A percentile compares a stretch with the other conserved stretches of the same genome.
These are phyloP conservation scores for Cucurbita ficifolia DNA, from an alignment of 306 rosid genomes.

Conservation along the genomic window DNA sequence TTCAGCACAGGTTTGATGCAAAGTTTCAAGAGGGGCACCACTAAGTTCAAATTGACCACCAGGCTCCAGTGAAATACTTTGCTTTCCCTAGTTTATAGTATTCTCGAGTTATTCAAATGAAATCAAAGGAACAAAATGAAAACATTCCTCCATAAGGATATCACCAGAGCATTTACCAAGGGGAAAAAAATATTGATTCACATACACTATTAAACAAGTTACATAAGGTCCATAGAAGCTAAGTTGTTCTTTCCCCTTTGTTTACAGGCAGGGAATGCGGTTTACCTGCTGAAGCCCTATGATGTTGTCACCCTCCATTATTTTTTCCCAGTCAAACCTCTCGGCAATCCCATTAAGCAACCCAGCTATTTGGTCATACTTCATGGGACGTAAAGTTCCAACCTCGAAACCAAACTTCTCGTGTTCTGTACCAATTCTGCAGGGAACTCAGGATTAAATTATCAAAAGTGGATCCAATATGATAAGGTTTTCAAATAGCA, in stretches of 20 bases:
- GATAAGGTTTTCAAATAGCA: neutral
- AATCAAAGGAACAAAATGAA: neutral
- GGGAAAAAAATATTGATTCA: neutral
- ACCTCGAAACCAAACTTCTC: slow-evolving; percentile 95
- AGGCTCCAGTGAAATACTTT: slow-evolving; percentile 93
- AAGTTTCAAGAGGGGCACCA: slow-evolving; percentile 94
- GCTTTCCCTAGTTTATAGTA: slow-evolving; percentile 63
- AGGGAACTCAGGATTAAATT: neutral
- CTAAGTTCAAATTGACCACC: slow-evolving; percentile 99
- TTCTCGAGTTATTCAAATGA: neutral
- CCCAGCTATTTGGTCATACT: slow-evolving; percentile 75
- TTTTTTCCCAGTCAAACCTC: slow-evolving; percentile 93
- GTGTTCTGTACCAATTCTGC: slow-evolving; percentile 97
- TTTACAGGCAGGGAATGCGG: neutral
- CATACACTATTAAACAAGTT: neutral
- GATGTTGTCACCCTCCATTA: slow-evolving; percentile 77
- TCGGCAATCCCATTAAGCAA: slow-evolving; percentile 70
- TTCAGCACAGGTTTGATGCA: slow-evolving; percentile 99
- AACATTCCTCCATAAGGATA: neutral
- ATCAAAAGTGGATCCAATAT: neutral
- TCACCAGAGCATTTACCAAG: neutral
- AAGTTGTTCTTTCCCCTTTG: neutral
- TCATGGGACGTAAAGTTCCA: slow-evolving; percentile 63
- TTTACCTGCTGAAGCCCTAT: slow-evolving; percentile 91
- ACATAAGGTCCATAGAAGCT: neutral